Base-by-base conservation (phyloP, 805 yeast genomes). In the Candida nitratophila region DNA sequence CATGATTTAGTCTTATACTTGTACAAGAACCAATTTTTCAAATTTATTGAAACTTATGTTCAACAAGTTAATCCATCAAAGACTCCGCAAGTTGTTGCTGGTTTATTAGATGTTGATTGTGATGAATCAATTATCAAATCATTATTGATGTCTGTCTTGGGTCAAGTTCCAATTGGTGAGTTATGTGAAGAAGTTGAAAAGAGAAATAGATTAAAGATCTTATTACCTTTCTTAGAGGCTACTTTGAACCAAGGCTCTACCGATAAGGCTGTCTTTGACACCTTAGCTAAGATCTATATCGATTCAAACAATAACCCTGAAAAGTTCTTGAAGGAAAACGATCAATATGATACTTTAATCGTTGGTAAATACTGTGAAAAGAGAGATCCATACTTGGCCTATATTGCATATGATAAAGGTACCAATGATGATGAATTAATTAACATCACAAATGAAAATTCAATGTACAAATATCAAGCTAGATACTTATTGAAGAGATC, bases 401-500 rank as follows among this genome's bases (percentile, higher is more conserved):
- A 88, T 66, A 93, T 93, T 68, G 95, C 96, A 42, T 93, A 93
- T 67, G 95, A 95, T 49, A 91, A 90, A 69, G 99, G 99, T 61
- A 72, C 76, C 43, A 90, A 91, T 57, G 96, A 93, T 63, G 83
- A 74, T 46, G 99, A 93, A 64, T 77, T 93, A 59, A 79, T 93
- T 57, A 74, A 78, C 60, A 89, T 93, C 65, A 93, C 99, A 53
- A 93, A 93, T 65, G 98, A 93, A 60, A 93, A 93, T 65, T 79
- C 93, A 55, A 93, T 93, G 99, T 93, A 86, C 77, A 93, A 93
- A 66, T 91, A 93, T 68, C 99, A 93, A 73, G 98, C 98, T n/a
- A 83, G 98, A 65, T 93, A 93, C 63, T 74, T 93, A 56, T 76
- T 93, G 54, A 73, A 79, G 48, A 85, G 96, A 64, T 87, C 96